Base-by-base conservation (phyloP, 164 flowering plant genomes). In the Dillenia suffruticosa region DNA sequence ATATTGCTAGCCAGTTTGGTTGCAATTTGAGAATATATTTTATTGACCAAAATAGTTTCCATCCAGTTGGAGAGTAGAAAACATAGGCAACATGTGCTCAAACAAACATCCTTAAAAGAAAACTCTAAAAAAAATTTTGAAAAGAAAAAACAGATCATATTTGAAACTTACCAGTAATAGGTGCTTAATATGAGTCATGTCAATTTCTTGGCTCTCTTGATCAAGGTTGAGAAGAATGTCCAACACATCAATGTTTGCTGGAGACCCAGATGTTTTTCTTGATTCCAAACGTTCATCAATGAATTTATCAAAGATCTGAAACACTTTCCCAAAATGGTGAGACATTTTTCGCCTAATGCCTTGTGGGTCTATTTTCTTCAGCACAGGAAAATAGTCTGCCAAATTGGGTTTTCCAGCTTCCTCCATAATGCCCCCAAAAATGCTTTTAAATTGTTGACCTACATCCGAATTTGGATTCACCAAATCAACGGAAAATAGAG, bases 81-180 rank as follows among this genome's bases (percentile, higher is more conserved):
- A 26, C 2, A 26, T 26, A 26, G 5, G 2, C 40, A 1, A 26
- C 1, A 26, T 26, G 1, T 26, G 40, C 2, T 1, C 40, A 5
- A 26, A 26, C 40, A 26, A 26, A 26, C 40, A 26, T 2, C 40
- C 40, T 26, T 26, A 26, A 26, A 26, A 26, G 5, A 26, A 2
- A 26, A 5, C 5, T 26, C 40, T 26, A 1, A 1, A 1, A 5
- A 26, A 26, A 26, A 1, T 2, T 26, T 2, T 26, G 40, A 3
- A 26, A 1, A 2, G 1, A 72, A 70, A 2, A 77, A 76, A 16
- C 63, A n/a, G 44, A 78, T 68, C 1, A 78, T 14, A 0, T 73
- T 61, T 16, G 74, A 76, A 48, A 54, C 44, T 50, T 1, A 69
- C 68, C 68, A 64, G 5, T 4, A 59, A 48, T 16, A 69, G 16